Evolutionary conservation across 1,284 basidiomycete genomes (phyloP), one percentile per base, ranked within the genome.

Genomic region (Papiliotrema laurentii): DNA sequence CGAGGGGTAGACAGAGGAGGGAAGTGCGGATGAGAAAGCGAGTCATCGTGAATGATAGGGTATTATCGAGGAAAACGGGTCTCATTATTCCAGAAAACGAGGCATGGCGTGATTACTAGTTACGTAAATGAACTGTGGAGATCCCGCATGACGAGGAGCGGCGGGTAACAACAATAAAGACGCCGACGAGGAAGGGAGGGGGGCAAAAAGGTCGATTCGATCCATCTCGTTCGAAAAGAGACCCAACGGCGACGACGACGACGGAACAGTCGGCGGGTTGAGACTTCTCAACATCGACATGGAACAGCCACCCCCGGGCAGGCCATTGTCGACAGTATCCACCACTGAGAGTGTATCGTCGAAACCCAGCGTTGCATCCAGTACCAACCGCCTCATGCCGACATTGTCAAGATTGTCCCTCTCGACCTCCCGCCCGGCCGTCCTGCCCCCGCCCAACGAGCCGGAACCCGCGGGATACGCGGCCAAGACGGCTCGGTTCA

Each of bases 401-500:
- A 34, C 27, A 16, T 22, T 46, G 14, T 13, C 5, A 11, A 33
- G 45, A 14, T 25, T 46, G 14, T 38, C 36, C 14, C 11, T 28
- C 16, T 39, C 36, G 14, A 46, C 35, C 14, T 46, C 45, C 22
- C 24, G 40, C 31, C 44, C 36, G 35, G 26, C 25, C n/a, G 14
- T 46, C 13, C 44, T 34, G 5, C 18, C 35, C 5, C 28, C 24
- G 14, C 5, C n/a, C 16, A 16, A 18, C 25, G 26, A 43, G 21
- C n/a, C 33, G 25, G 51, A 46, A 26, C 10, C 34, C 42, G 27
- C 40, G 14, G 18, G 37, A 6, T 41, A 51, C 39, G 37, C 46
- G 2, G 21, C 43, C 21, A 39, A 47, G 39, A 51, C 51, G n/a
- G 39, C 54, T 35, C 27, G 47, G n/a, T 31, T 55, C 7, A 43